Evolutionary conservation across 345 rosid genomes (phyloP).

Genomic region (Atalantia buxifolia): DNA sequence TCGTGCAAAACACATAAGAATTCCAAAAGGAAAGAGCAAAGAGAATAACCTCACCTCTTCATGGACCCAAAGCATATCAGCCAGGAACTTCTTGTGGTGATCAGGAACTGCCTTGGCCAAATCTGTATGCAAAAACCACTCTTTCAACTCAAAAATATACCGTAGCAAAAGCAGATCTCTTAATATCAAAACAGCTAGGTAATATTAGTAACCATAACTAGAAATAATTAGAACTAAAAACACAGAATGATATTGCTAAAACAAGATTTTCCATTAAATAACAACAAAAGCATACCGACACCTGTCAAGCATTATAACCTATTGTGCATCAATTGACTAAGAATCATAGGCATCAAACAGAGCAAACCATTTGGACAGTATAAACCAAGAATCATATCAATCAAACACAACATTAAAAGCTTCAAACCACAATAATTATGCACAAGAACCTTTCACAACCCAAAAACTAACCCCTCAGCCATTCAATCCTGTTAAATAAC

Average conservation of each 20-base stretch:
- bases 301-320: neutral
- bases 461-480: neutral
- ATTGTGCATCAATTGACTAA: neutral
- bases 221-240: neutral
- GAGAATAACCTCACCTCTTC: constrained; percentile 54
- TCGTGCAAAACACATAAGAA: neutral
- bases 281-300: neutral
- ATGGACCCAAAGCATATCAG: constrained; percentile 78
- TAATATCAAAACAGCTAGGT: neutral
- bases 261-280: neutral
- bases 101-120: constrained; percentile 76
- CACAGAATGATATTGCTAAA: neutral
- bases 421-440: neutral
- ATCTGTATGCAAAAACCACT: constrained; percentile 36
- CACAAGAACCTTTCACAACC: neutral
- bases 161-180: neutral
- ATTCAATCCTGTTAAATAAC: neutral
- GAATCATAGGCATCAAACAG: neutral
- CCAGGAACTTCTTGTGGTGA: constrained; percentile 83
- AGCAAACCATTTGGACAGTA: neutral
- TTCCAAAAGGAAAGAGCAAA: neutral
- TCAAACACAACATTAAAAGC: neutral
- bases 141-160: neutral
- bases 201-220: neutral
- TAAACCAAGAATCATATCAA: neutral